These are phyloP conservation scores for Starmera quercuum DNA, from an alignment of 805 yeast species.

Conservation along the genomic window DNA sequence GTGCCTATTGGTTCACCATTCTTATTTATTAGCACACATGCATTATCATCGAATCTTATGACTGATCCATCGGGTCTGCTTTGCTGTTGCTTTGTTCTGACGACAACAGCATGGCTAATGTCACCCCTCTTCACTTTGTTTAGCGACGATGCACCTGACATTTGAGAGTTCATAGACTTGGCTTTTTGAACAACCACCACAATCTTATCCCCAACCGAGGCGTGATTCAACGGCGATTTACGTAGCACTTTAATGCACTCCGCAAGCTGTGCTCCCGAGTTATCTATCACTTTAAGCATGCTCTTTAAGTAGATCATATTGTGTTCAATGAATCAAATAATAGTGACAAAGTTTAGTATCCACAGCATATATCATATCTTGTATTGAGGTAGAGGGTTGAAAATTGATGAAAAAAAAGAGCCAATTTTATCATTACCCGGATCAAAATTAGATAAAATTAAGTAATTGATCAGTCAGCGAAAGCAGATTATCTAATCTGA, in stretches of 20 bases:
- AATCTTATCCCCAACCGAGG: conserved; percentile 83
- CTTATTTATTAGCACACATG: conserved; percentile 91
- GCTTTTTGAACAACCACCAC: conserved; percentile 94
- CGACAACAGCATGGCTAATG: conserved; percentile 91
- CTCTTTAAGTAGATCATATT: conserved; percentile 85
- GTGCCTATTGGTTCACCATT: conserved; percentile 92
- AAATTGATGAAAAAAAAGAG: no score
- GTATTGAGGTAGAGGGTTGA: no score
- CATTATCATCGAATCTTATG: conserved; percentile 89
- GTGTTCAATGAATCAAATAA: no score
- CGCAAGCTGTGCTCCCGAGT: conserved; percentile 89
- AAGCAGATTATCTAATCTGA: no score
- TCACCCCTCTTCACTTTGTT: conserved; percentile 92
- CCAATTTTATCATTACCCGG: no score
- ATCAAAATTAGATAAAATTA: no score
- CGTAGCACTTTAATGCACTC: conserved; percentile 94
- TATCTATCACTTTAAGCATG: conserved; percentile 84
- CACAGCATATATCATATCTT: no score
- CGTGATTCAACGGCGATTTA: conserved; percentile 79
- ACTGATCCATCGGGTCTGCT: conserved; percentile 83
- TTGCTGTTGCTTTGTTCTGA: conserved; percentile 73
- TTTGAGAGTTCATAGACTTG: conserved; percentile 60
- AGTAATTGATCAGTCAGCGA: no score
- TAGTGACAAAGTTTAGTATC: no score
- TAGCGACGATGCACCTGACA: conserved; percentile 65